phyloP scores from a whole-genome alignment of 345 rosid genomes.

The Cardiospermum halicacabum region DNA sequence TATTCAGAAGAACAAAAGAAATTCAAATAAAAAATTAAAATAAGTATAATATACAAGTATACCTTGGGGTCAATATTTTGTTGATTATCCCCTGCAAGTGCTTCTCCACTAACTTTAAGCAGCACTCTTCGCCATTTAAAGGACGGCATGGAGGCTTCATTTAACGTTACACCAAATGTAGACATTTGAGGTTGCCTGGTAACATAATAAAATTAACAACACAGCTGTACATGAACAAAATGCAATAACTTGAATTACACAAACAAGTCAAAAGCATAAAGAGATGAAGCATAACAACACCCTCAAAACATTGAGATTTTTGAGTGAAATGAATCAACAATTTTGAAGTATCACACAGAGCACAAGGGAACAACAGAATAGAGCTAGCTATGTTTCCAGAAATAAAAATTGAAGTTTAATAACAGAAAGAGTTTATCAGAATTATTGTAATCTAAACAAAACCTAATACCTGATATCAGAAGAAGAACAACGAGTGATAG shows the following conservation, averaged over 20 bases:
- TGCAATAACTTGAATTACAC: slow-evolving; percentile 1
- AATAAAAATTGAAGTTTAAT: not conserved
- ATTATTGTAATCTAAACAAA: not conserved
- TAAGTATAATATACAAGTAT: slow-evolving; percentile 12
- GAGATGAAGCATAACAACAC: not conserved
- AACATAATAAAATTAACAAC: slow-evolving; percentile 18
- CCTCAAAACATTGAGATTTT: not conserved
- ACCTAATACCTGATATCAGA: slow-evolving; percentile 40
- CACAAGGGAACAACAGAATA: not conserved
- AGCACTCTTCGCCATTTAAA: slow-evolving; percentile 86
- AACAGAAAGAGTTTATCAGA: not conserved
- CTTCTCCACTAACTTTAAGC: slow-evolving; percentile 98
- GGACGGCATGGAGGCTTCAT: slow-evolving; percentile 42
- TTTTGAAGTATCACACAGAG: not conserved
- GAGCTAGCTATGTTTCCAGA: not conserved
- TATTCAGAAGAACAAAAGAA: not conserved
- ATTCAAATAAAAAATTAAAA: not conserved
- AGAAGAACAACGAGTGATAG: slow-evolving; percentile 47
- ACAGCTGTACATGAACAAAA: not conserved
- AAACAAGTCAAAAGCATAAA: not conserved
- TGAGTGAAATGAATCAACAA: slow-evolving; percentile 6
- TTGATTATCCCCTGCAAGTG: slow-evolving; percentile 78
- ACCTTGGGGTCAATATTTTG: slow-evolving; percentile 96
- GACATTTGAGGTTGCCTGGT: slow-evolving; percentile 49
- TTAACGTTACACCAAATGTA: slow-evolving; percentile 47